phyloP scores from a whole-genome alignment of 768 basidiomycete species.

The Xanthoconium stramineum region DNA sequence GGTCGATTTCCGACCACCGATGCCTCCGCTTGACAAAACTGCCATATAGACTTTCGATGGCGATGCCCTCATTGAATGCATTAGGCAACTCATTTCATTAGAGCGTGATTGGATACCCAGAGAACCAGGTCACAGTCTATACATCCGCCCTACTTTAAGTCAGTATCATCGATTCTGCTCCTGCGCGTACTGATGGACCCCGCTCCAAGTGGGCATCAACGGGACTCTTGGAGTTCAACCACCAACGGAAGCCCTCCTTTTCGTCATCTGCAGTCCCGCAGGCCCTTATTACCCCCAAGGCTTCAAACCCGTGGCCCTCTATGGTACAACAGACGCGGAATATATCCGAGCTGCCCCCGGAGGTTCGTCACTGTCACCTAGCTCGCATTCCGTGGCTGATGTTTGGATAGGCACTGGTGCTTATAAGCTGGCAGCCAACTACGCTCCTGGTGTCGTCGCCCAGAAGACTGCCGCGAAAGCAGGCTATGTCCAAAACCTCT shows the following conservation, averaged over 20 bases:
- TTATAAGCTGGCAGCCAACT: slow-evolving; percentile 85
- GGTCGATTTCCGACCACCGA: slow-evolving; percentile 19
- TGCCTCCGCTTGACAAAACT: slow-evolving; percentile 3
- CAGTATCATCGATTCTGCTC: slow-evolving; percentile 6
- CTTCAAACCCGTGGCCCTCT: slow-evolving; percentile 88
- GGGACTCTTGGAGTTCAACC: slow-evolving; percentile 48
- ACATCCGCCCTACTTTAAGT: slow-evolving; percentile 82
- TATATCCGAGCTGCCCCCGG: slow-evolving; percentile 84
- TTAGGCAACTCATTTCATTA: slow-evolving; percentile 80
- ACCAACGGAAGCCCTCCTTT: slow-evolving; percentile 65
- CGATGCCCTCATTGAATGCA: slow-evolving; percentile 67
- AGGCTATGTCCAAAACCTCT: slow-evolving; percentile 87
- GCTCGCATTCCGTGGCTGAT: slow-evolving; percentile 7
- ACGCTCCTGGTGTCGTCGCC: slow-evolving; percentile 83
- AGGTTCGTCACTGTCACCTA: slow-evolving; percentile 38
- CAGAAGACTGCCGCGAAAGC: slow-evolving; percentile 71
- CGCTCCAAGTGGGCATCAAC: slow-evolving; percentile 61
- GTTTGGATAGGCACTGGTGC: slow-evolving; percentile 66
- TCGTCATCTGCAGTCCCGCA: slow-evolving; percentile 58
- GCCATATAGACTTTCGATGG: slow-evolving; percentile 67
- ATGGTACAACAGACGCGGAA: slow-evolving; percentile 64
- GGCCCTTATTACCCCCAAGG: slow-evolving; percentile 85
- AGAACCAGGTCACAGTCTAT: slow-evolving; percentile 85
- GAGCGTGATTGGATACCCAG: slow-evolving; percentile 92
- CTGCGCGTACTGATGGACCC: slow-evolving; percentile 2